Base-by-base conservation (phyloP, 495 filamentous ascomycete species). In the Podospora anserina region DNA sequence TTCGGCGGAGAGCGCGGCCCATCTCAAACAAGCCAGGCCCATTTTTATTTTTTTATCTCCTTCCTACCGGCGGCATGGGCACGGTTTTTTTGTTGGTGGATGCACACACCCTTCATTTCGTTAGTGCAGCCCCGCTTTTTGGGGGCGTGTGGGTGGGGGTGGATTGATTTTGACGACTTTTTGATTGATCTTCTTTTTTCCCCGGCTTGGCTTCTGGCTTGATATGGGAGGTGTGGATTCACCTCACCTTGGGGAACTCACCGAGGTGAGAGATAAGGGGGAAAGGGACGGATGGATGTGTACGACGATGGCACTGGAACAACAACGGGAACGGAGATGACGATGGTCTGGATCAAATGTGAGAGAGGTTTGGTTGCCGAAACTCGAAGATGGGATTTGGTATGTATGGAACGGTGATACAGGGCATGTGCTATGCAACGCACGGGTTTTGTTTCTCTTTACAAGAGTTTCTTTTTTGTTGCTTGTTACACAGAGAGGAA, bases 1-100 rank as follows among this genome's bases (percentile, higher is more conserved):
- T 60, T 60, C 44, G 64, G 60, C 64, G 26, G 59, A 53, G 68
- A 54, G 28, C n/a, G 49, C 64, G 60, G 68, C 53, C 58, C 64
- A 60, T 64, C 68, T 70, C 68, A 70, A 69, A 70, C 53, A 64
- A 13, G 64, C 49, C 65, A 34, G 23, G 64, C 56, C 64, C 34
- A 39, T 0, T 11, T 39, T 39, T 11, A 11, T 39, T 39, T 11
- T 39, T 39, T 39, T 9, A 13, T 49, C 15, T 49, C 13, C 63
- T 56, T 15, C 57, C 64, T 54, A 18, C 67, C 63, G 63, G 57
- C 44, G 56, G 64, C 68, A 58, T 57, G 60, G 64, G 68, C 55
- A 19, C 55, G 19, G 55, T 15, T 19, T 18, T 56, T 58, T 58
- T 58, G 55, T 58, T 58, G 55, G 55, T 58, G 55, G 55, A 19